Percentiles rank a stretch among this genome's conserved stretches.
These are phyloP conservation scores for Trametes polyzona DNA, from an alignment of 1,284 basidiomycete species.

Conservation along the genomic window DNA sequence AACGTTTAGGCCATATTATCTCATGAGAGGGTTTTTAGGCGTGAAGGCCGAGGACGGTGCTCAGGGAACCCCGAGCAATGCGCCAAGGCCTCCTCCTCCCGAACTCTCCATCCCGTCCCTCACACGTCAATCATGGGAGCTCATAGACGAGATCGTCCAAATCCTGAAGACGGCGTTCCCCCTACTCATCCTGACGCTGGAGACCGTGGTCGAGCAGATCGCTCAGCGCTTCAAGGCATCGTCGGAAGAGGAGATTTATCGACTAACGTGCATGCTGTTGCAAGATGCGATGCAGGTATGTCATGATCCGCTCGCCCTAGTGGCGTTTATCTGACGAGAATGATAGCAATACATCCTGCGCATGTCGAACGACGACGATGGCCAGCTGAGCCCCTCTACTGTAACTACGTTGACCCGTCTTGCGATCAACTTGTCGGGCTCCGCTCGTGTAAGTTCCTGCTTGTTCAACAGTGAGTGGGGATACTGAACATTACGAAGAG, in stretches of 20 bases:
- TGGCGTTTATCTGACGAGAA: not conserved
- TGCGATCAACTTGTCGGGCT: slow-evolving; percentile 67
- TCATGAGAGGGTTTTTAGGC: not conserved
- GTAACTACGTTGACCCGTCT: slow-evolving; percentile 73
- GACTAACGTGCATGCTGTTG: slow-evolving; percentile 85
- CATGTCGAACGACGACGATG: slow-evolving; percentile 78
- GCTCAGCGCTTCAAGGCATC: slow-evolving; percentile 89
- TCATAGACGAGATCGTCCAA: slow-evolving; percentile 94
- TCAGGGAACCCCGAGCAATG: slow-evolving; percentile 5
- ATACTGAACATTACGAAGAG: slow-evolving; percentile 48
- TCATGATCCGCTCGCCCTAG: not conserved
- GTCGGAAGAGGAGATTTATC: slow-evolving; percentile 95
- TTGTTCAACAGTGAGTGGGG: not conserved
- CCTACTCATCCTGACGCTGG: slow-evolving; percentile 91
- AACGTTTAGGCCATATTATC: not conserved
- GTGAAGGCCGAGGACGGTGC: not conserved
- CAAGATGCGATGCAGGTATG: slow-evolving; percentile 73
- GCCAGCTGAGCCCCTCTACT: slow-evolving; percentile 64
- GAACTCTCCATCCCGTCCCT: slow-evolving; percentile 35
- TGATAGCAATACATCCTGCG: slow-evolving; percentile 74
- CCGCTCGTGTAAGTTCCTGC: slow-evolving; percentile 58
- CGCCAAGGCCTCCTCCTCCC: slow-evolving; percentile 17
- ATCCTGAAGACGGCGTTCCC: slow-evolving; percentile 98
- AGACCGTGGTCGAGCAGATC: slow-evolving; percentile 98
- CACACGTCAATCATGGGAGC: slow-evolving; percentile 82